A percentile compares a stretch with the other conserved stretches of the same genome.
Conservation (phyloP, 192 early-diverging fungal genomes). For the Backusella mclennaniae region DNA sequence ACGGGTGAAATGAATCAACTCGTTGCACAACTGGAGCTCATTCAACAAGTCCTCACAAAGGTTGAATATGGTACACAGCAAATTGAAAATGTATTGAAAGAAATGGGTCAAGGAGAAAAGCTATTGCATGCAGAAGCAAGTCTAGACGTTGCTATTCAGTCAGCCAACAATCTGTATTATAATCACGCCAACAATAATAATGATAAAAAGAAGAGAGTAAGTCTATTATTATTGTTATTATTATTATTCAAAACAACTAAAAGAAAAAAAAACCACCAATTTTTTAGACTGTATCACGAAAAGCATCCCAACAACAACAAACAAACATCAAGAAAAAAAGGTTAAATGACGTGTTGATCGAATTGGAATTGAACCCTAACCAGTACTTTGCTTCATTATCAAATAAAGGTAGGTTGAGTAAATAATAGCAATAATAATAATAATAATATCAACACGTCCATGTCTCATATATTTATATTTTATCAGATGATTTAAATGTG, state of each 20-base stretch:
- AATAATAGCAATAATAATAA: neutral
- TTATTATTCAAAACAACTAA: neutral
- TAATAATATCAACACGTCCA: neutral
- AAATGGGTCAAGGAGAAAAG: slow-evolving; percentile 1
- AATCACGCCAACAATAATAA: neutral
- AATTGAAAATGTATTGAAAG: slow-evolving; percentile 27
- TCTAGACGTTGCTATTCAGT: slow-evolving; percentile 32
- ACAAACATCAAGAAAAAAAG: neutral
- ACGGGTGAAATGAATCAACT: slow-evolving; percentile 31
- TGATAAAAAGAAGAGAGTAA: slow-evolving; percentile 1
- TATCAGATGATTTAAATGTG: slow-evolving; percentile 15
- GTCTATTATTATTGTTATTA: neutral
- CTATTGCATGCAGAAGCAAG: slow-evolving; percentile 32
- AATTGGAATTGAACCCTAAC: neutral
- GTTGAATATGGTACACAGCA: slow-evolving; percentile 29
- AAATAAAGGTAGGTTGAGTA: neutral
- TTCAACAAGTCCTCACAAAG: slow-evolving; percentile 25
- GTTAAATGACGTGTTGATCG: slow-evolving; percentile 2
- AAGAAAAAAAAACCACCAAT: neutral
- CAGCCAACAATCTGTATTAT: slow-evolving; percentile 20
- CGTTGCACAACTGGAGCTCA: slow-evolving; percentile 28
- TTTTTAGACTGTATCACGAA: neutral
- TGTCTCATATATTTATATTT: neutral
- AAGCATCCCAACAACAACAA: neutral
- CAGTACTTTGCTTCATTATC: neutral